These are phyloP conservation scores for Dicorynia guianensis DNA, from an alignment of 306 rosid species.

Conservation along the genomic window DNA sequence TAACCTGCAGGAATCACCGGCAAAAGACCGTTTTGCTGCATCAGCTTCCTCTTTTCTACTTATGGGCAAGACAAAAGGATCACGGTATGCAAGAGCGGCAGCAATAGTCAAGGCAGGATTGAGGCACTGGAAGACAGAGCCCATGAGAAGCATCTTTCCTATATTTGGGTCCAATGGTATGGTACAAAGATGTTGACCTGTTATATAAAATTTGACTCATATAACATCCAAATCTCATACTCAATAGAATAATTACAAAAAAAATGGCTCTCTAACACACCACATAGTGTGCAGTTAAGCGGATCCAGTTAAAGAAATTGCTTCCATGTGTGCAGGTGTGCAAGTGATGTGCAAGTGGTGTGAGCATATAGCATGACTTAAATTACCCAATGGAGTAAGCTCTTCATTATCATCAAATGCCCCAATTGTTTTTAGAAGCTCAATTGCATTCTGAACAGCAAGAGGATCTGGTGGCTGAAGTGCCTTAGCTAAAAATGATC, in stretches of 20 bases:
- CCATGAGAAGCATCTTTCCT: slow-evolving; percentile 98
- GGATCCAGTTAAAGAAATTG: too few relatives aligned
- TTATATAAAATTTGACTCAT: slow-evolving; percentile 36
- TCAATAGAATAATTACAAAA: slow-evolving; percentile 15
- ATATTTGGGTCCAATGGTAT: slow-evolving; percentile 99
- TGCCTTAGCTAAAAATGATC: slow-evolving; percentile 89
- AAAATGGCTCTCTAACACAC: too few relatives aligned
- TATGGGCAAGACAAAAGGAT: slow-evolving; percentile 90
- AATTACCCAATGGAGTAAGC: slow-evolving; percentile 89
- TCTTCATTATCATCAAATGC: slow-evolving; percentile 86
- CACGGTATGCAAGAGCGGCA: slow-evolving; percentile 93
- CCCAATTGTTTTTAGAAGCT: slow-evolving; percentile 92
- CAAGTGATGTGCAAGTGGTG: too few relatives aligned
- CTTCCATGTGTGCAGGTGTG: too few relatives aligned
- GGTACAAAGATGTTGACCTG: slow-evolving; percentile 90
- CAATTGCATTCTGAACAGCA: slow-evolving; percentile 93
- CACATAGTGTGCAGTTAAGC: too few relatives aligned
- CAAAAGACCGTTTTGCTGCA: slow-evolving; percentile 79
- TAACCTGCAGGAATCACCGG: slow-evolving; percentile 95
- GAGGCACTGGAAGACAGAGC: slow-evolving; percentile 96
- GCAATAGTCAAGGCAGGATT: slow-evolving; percentile 94
- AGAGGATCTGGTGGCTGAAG: slow-evolving; percentile 97
- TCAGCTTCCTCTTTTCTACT: slow-evolving; percentile 93
- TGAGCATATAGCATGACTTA: too few relatives aligned
- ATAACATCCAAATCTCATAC: slow-evolving; percentile 38